phyloP scores from a whole-genome alignment of 1,139 yeast genomes.

The Pneumocystis jirovecii region DNA sequence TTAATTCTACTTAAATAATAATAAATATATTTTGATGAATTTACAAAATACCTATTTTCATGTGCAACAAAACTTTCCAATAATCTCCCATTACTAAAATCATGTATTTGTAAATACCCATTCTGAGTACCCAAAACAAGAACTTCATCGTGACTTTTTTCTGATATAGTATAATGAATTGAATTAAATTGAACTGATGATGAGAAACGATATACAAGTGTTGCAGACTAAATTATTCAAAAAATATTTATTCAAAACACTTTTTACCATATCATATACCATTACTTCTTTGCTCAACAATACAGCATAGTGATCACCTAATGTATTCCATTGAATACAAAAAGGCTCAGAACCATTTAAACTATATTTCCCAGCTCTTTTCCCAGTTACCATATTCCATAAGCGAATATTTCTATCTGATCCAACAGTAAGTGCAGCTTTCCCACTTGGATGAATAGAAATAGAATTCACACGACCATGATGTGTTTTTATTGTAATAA shows the following conservation, averaged over 20 bases:
- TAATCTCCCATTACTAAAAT: constrained; percentile 11
- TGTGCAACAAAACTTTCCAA: not conserved
- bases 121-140: constrained; percentile 54
- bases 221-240: constrained; percentile 33
- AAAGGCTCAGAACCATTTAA: constrained; percentile 16
- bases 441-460: constrained; percentile 83
- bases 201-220: constrained; percentile 38
- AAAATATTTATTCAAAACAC: constrained; percentile 30
- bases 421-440: constrained; percentile 80
- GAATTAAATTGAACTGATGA: constrained; percentile 11
- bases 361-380: constrained; percentile 55
- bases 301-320: constrained; percentile 58
- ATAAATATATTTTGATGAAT: not conserved
- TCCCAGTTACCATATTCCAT: constrained; percentile 97
- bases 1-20: not conserved
- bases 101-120: constrained; percentile 52
- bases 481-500: constrained; percentile 55
- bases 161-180: not conserved
- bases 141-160: constrained; percentile 25
- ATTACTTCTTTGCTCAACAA: constrained; percentile 54
- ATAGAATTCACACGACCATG: constrained; percentile 59
- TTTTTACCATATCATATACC: constrained; percentile 49
- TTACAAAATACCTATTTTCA: not conserved
- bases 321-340: constrained; percentile 27
- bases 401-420: constrained; percentile 68